Evolutionary conservation across 164 flowering plant species (phyloP), one percentile per base, ranked within the genome.

Genomic region (Magnolia changhungtana): DNA sequence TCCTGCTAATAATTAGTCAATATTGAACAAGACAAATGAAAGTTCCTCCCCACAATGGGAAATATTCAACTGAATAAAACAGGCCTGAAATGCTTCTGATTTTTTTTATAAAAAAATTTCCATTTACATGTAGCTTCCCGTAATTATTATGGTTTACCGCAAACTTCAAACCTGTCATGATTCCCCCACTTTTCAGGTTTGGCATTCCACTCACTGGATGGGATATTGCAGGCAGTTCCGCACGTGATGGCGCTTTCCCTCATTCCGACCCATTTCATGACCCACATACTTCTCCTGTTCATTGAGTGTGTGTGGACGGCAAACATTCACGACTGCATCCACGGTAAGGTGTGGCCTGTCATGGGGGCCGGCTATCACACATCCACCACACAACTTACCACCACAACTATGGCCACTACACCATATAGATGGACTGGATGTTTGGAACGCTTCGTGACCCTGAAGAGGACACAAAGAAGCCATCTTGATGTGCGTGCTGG

Each of bases 281-380:
- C 98, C n/a, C 97, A 96, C 74, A 77, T 92, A 8, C 83, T 75
- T 49, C 91, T 96, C 76, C 24, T 96, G 63, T 92, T 94, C 84
- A 8, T 90, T 0, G 99, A 94, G 82, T 96, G 79, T 18, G 69
- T 94, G 77, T 96, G 98, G 98, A 92, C 98, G 1, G 91, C 98
- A 27, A 96, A 96, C 79, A 94, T 96, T 76, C 98, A 94, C 64
- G 99, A 96, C 74, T 92, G 98, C 84, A 90, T 96, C 78, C 86
- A 96, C 49, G 91, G 82, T 24, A 87, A 91, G n/a, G 2, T 92
- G 21, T 94, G 98, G 99, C 98, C 97, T 16, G 85, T 92, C 19
- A 95, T 95, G 98, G 98, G 99, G 64, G 99, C 97, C 11, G 98
- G 91, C 71, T 94, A 92, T 84, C 99, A 96, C 83, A 96, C 99